Base-by-base conservation (phyloP, 2,329 filamentous ascomycete species). In the Trichophaea hybrida region DNA sequence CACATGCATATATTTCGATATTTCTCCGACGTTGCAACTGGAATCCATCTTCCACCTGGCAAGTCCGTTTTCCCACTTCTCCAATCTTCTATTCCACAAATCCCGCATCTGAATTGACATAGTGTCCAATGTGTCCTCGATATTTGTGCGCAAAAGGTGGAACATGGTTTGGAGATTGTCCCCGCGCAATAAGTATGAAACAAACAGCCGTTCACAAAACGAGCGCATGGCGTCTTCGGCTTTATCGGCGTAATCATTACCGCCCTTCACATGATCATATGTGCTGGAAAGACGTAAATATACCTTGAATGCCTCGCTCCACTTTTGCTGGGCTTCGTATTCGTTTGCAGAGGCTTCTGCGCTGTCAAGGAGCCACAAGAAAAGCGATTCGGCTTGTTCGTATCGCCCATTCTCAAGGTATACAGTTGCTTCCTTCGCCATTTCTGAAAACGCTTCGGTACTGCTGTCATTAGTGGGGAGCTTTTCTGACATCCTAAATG, bases 311-410 rank as follows among this genome's bases (percentile, higher is more conserved):
- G 60, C 57, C 2, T n/a, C 24, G 8, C 3, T 37, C 60, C 60
- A 61, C 7, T 59, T 49, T 12, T 34, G 17, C 8, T 38, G n/a
- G 10, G 3, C 7, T 13, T 40, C 50, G 7, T 44, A 52, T 7
- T 6, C 1, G 6, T 32, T 52, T 0, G 31, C 51, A 6, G 57
- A 33, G 2, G 58, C 34, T 33, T 61, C 60, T 5, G 46, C 52
- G 6, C 12, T 12, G 8, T 61, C 13, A 1, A 61, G 37, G 37
- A 61, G 59, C 52, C 50, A 56, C 1, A 51, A 17, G 6, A 51
- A 44, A 32, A 46, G 40, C 53, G 34, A 33, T 34, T 61, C 57
- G 3, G 24, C 24, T 24, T 24, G 24, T 24, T 24, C 24, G 24
- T 24, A 24, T 24, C 24, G 5, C 34, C 13, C 6, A 12, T 33